Conservation (phyloP, 352 stramenopile species). For the Globisporangium apiculatum region DNA sequence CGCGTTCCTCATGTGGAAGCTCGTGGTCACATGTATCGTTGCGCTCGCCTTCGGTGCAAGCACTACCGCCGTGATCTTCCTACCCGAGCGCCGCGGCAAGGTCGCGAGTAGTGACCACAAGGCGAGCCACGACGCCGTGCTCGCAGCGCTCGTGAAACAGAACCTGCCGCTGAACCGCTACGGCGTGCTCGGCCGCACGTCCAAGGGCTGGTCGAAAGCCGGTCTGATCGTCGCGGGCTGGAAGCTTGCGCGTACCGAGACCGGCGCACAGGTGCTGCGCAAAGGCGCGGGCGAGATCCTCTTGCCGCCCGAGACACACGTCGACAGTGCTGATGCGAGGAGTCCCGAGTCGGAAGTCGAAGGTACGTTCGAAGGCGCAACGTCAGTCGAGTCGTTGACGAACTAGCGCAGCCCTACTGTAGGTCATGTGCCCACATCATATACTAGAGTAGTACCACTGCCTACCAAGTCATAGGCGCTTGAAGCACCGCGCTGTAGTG, state of each 20-base stretch:
- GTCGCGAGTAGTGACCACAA: constrained; percentile 20
- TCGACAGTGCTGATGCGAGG: neutral
- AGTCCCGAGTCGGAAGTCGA: constrained; percentile 5
- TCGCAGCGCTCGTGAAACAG: constrained; percentile 35
- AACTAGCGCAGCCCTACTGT: too few species aligned
- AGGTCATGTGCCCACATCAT: too few species aligned
- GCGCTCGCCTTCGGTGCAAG: constrained; percentile 18
- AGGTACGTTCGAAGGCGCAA: constrained; percentile 4
- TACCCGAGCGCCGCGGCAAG: constrained; percentile 22
- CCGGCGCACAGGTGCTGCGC: constrained; percentile 27
- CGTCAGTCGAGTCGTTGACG: neutral
- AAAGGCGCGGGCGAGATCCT: constrained; percentile 41
- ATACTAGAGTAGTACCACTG: too few species aligned
- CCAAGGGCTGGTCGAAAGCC: constrained; percentile 32
- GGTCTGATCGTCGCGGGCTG: constrained; percentile 38
- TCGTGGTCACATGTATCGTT: constrained; percentile 12
- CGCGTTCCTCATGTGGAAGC: constrained; percentile 9
- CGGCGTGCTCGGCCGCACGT: constrained; percentile 34
- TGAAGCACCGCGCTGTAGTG: too few species aligned
- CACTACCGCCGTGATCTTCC: constrained; percentile 21
- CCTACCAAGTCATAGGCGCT: too few species aligned
- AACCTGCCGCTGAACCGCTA: constrained; percentile 41
- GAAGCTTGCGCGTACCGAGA: constrained; percentile 20
- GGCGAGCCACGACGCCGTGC: constrained; percentile 27
- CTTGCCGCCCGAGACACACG: constrained; percentile 16